phyloP scores from a whole-genome alignment of 176 grass and related monocot genomes.

The Otatea glauca region DNA sequence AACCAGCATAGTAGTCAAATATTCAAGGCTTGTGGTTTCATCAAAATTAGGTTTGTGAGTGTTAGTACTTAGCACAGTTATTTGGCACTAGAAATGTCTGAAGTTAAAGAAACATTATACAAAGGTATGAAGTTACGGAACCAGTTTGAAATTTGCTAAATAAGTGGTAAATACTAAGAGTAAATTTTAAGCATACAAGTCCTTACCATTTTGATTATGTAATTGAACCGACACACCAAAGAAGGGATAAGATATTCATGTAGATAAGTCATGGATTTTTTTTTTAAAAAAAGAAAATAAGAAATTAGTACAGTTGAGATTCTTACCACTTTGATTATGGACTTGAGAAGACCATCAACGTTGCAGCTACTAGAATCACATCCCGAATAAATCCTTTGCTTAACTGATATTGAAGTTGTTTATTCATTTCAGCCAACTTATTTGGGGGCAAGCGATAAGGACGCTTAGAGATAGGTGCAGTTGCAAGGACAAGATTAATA shows the following conservation, averaged over 20 bases:
- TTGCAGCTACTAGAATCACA: slow-evolving; percentile 66
- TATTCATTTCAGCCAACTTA: too few species aligned
- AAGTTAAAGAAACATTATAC: slow-evolving; percentile 4
- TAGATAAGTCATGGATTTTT: background rate
- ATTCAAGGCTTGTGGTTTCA: background rate
- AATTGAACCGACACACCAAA: too few species aligned
- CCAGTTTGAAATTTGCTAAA: background rate
- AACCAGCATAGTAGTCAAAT: background rate
- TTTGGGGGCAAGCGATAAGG: too few species aligned
- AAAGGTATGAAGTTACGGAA: background rate
- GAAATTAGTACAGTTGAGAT: background rate
- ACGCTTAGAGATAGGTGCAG: too few species aligned
- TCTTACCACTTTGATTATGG: too few species aligned
- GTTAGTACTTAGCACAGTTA: background rate
- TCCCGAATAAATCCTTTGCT: too few species aligned
- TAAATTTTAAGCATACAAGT: background rate
- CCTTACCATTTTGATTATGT: too few species aligned
- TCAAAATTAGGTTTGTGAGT: background rate
- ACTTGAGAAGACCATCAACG: slow-evolving; percentile 76
- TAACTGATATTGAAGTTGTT: too few species aligned
- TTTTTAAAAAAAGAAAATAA: background rate
- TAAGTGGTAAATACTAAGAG: background rate
- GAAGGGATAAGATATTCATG: background rate
- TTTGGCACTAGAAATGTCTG: background rate
- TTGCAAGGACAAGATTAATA: too few species aligned